Base-by-base conservation (phyloP, 495 filamentous ascomycete species). In the Jackrogersella minutella region DNA sequence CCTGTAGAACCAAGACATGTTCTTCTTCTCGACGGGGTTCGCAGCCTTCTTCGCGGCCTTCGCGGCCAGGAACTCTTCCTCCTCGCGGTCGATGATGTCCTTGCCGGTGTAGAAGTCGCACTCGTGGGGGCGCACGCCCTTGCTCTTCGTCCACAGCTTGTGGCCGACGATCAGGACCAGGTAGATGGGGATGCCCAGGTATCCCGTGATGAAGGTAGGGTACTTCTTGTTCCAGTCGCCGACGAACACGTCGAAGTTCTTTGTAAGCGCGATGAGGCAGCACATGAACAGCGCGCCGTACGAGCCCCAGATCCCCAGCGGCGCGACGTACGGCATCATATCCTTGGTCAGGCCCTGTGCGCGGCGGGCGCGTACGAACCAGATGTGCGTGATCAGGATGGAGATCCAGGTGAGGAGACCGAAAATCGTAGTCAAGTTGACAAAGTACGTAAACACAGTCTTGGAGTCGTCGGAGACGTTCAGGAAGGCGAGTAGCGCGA, bases 321-420 rank as follows among this genome's bases (percentile, higher is more conserved):
- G 90, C 2, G 93, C 90, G 2, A 82, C 82, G 76, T 91, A 96
- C 1, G 90, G 87, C 70, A 96, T 80, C 53, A 81, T 79, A 5
- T 78, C 76, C 60, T 91, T 76, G 0, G 84, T 81, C n/a, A 96
- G 77, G 41, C 82, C 80, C 76, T 96, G 93, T 1, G 87, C 93
- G 44, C 82, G 82, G 57, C 92, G 89, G 0, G 88, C 93, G 0
- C 83, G 81, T 22, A 93, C 83, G 70, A 96, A 96, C 76, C 75
- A 89, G 69, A 96, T 90, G 76, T 96, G 92, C 0, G 89, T 88
- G 50, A 94, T 83, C 0, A 96, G 83, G 55, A 96, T 89, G 0
- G 91, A 93, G 58, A 95, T 88, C 91, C 92, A 93, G 62, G 90
- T 93, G 21, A 97, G 72, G 6, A 93, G 81, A 41, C 91, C 91